Evolutionary conservation across 768 basidiomycete genomes (phyloP).

Genomic region (Termitomyces sp.): DNA sequence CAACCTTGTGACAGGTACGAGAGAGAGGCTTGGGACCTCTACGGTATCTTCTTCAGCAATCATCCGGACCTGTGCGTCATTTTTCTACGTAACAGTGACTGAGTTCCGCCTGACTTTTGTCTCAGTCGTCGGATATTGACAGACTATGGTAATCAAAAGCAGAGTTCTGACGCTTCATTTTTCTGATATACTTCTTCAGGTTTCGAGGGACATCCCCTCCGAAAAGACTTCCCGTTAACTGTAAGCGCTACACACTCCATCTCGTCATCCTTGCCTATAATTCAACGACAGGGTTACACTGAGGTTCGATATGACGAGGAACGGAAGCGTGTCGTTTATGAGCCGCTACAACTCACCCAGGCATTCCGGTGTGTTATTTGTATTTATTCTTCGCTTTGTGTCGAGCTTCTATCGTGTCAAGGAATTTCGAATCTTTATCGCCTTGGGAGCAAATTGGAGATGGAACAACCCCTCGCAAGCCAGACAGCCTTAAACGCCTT

Average conservation of each 20-base stretch:
- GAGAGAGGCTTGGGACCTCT: constrained; percentile 97
- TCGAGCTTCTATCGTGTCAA: constrained; percentile 21
- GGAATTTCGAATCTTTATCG: constrained; percentile 89
- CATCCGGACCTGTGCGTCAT: constrained; percentile 89
- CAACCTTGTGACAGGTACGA: constrained; percentile 64
- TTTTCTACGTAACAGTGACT: background rate
- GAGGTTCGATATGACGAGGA: constrained; percentile 98
- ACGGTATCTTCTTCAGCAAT: constrained; percentile 90
- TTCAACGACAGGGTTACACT: constrained; percentile 77
- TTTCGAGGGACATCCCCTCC: constrained; percentile 94
- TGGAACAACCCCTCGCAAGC: constrained; percentile 42
- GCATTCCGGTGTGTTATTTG: constrained; percentile 75
- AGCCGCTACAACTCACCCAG: constrained; percentile 95
- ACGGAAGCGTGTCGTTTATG: constrained; percentile 94
- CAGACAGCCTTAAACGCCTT: constrained; percentile 71
- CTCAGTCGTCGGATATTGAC: constrained; percentile 91
- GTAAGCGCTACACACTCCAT: constrained; percentile 37
- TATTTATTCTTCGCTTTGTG: background rate
- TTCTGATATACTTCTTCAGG: constrained; percentile 36
- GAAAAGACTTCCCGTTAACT: constrained; percentile 98
- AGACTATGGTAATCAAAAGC: constrained; percentile 69
- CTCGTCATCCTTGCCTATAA: background rate
- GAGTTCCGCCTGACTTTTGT: constrained; percentile 8
- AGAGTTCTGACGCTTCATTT: background rate
- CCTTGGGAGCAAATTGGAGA: constrained; percentile 96